Base-by-base conservation (phyloP, 2,329 filamentous ascomycete genomes). In the Truncatella angustata region DNA sequence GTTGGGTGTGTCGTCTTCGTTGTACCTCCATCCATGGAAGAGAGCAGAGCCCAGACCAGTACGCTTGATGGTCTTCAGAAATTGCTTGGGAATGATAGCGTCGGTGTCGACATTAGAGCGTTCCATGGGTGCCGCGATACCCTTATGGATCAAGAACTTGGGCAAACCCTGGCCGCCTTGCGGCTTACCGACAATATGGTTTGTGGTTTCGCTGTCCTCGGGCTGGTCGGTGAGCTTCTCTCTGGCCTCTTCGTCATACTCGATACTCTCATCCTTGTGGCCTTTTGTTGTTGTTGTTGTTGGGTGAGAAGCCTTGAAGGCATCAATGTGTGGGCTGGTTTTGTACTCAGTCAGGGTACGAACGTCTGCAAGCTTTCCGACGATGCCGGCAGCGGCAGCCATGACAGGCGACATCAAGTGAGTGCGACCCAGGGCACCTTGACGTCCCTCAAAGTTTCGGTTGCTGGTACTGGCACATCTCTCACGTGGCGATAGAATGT, bases 71-170 rank as follows among this genome's bases (percentile, higher is more conserved):
- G 94, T 99, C 79, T 97, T 99, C 58, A 99, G 82, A 77, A 97
- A 99, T 70, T 99, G 94, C 75, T 99, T 99, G 58, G 94, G 94
- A 61, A 99, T 99, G 72, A 97, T 97, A 66, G 93, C 93, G 65
- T 99, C 94, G n/a, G 94, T 99, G 75, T 99, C 94, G 62, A 97
- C 86, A 70, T 99, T 99, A 60, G 88, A 80, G 63, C 88, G 85
- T 56, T 96, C 89, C 71, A 99, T 76, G 2, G 91, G 90, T 10
- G 92, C 94, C 1, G 91, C 91, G 59, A 93, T 87, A 53, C 93
- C 94, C 73, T 88, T 93, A 61, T 95, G 82, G 43, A 84, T 81
- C 21, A 83, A 85, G 74, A 97, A 97, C 67, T 90, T 90, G 58
- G 90, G 86, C 57, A 97, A 86, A 45, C 91, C 91, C 23, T 78